Evolutionary conservation across 2,329 filamentous ascomycete genomes (phyloP).

Genomic region (Blastomyces gilchristii): DNA sequence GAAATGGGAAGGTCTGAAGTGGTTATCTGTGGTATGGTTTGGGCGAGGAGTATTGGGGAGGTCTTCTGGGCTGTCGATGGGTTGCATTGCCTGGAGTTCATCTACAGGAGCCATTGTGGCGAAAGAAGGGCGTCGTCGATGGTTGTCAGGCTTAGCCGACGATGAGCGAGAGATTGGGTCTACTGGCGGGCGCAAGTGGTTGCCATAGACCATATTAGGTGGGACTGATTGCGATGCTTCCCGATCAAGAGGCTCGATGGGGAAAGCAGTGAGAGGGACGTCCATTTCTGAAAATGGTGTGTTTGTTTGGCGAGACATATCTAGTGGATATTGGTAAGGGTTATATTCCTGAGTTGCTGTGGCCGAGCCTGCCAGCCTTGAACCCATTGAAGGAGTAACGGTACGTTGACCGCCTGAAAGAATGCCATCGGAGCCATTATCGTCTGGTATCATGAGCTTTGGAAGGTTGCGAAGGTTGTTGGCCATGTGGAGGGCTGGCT

Average conservation of each 20-base stretch:
- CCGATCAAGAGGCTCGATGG: slow-evolving; percentile 61
- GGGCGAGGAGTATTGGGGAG: slow-evolving; percentile 16
- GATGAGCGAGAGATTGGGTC: slow-evolving; percentile 40
- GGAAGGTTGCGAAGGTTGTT: slow-evolving; percentile 47
- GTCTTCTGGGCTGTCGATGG: slow-evolving; percentile 27
- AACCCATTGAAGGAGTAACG: slow-evolving; percentile 22
- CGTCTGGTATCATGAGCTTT: slow-evolving; percentile 46
- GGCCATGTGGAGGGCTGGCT: slow-evolving; percentile 33
- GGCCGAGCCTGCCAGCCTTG: slow-evolving; percentile 15
- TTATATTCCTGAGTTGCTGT: slow-evolving; percentile 43
- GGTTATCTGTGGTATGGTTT: slow-evolving; percentile 9
- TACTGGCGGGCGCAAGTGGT: slow-evolving; percentile 22
- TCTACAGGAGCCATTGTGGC: slow-evolving; percentile 22
- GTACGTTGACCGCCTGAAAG: slow-evolving; percentile 22
- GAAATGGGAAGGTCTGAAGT: slow-evolving; percentile 14
- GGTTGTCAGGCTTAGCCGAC: slow-evolving; percentile 35
- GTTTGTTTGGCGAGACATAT: slow-evolving; percentile 53
- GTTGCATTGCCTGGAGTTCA: slow-evolving; percentile 19
- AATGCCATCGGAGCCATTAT: slow-evolving; percentile 21
- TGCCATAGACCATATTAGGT: slow-evolving; percentile 77
- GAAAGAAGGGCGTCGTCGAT: slow-evolving; percentile 21
- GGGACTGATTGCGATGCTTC: slow-evolving; percentile 84
- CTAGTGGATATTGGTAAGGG: slow-evolving; percentile 25
- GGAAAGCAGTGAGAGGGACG: slow-evolving; percentile 66
- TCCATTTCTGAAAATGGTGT: slow-evolving; percentile 83